phyloP scores from a whole-genome alignment of 1,139 yeast species.

The Yamadazyma oceani region DNA sequence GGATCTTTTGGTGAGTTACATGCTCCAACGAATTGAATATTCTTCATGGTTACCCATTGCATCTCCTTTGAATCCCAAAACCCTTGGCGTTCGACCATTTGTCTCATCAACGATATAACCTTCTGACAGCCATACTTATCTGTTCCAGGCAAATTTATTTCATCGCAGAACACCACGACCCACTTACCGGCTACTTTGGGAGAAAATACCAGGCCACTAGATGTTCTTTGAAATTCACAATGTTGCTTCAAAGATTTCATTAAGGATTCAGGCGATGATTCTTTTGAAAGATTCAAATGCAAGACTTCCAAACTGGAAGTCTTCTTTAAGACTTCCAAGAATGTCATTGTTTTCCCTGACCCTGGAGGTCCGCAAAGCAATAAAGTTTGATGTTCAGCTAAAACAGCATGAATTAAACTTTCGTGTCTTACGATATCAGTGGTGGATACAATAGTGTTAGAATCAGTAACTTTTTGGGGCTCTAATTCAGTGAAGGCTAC shows the following conservation, averaged over 20 bases:
- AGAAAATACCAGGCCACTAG: constrained; percentile 51
- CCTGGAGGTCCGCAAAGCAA: constrained; percentile 97
- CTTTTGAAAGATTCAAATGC: constrained; percentile 81
- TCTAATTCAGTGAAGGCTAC: constrained; percentile 55
- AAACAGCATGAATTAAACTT: constrained; percentile 52
- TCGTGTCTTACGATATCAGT: constrained; percentile 76
- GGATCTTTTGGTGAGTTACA: constrained; percentile 87
- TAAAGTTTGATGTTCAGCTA: constrained; percentile 60
- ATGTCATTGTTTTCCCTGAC: constrained; percentile 93
- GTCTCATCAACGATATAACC: constrained; percentile 74
- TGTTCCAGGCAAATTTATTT: constrained; percentile 74
- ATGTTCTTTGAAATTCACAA: constrained; percentile 59
- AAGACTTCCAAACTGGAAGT: constrained; percentile 60
- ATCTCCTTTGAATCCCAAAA: constrained; percentile 68
- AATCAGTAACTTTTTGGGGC: constrained; percentile 59
- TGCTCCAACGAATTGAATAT: constrained; percentile 87
- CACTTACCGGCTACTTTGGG: constrained; percentile 70
- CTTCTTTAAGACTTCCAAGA: constrained; percentile 65
- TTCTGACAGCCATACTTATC: constrained; percentile 79
- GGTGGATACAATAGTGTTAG: constrained; percentile 76
- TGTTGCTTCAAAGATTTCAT: constrained; percentile 69
- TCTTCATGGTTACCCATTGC: constrained; percentile 66
- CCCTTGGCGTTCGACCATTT: constrained; percentile 70
- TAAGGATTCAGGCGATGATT: constrained; percentile 65
- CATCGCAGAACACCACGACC: constrained; percentile 90